A percentile compares a stretch with the other conserved stretches of the same genome.
phyloP scores from a whole-genome alignment of 768 basidiomycete genomes.

The Boletus reticulatus region DNA sequence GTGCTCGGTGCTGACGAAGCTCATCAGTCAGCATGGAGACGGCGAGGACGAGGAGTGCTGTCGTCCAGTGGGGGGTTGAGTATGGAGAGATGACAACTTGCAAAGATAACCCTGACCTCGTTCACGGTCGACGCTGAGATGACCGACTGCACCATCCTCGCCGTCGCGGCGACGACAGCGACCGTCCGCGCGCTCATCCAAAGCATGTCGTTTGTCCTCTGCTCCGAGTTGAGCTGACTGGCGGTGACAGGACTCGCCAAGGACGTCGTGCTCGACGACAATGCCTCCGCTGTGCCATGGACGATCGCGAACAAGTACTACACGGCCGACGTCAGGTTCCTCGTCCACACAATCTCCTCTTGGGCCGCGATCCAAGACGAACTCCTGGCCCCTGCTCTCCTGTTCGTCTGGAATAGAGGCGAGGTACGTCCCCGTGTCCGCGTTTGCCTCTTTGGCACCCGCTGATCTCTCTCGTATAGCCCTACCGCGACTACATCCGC shows the following conservation, averaged over 20 bases:
- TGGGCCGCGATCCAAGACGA: slow-evolving; percentile 41
- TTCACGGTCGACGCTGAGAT: neutral
- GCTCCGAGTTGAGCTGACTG: slow-evolving; percentile 16
- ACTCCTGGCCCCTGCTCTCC: slow-evolving; percentile 55
- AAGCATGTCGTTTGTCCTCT: slow-evolving; percentile 15
- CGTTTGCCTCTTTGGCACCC: neutral
- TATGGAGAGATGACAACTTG: neutral
- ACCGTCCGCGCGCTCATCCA: slow-evolving; percentile 22
- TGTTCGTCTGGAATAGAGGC: slow-evolving; percentile 68
- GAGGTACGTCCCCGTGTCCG: slow-evolving; percentile 46
- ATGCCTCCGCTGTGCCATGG: slow-evolving; percentile 52
- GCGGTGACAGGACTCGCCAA: slow-evolving; percentile 22
- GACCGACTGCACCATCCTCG: slow-evolving; percentile 27
- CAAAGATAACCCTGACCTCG: neutral
- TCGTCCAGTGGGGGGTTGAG: no score
- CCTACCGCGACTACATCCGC: slow-evolving; percentile 55
- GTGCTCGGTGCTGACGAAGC: slow-evolving; percentile 17
- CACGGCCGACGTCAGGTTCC: slow-evolving; percentile 71
- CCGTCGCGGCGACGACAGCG: slow-evolving; percentile 21
- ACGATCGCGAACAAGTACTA: slow-evolving; percentile 82
- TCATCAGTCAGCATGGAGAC: slow-evolving; percentile 3
- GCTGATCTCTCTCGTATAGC: slow-evolving; percentile 35
- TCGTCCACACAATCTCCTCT: slow-evolving; percentile 45
- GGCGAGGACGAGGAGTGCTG: neutral
- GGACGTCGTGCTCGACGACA: slow-evolving; percentile 16